phyloP scores from a whole-genome alignment of 257 asterid genomes.

The Ocimum tenuiflorum region DNA sequence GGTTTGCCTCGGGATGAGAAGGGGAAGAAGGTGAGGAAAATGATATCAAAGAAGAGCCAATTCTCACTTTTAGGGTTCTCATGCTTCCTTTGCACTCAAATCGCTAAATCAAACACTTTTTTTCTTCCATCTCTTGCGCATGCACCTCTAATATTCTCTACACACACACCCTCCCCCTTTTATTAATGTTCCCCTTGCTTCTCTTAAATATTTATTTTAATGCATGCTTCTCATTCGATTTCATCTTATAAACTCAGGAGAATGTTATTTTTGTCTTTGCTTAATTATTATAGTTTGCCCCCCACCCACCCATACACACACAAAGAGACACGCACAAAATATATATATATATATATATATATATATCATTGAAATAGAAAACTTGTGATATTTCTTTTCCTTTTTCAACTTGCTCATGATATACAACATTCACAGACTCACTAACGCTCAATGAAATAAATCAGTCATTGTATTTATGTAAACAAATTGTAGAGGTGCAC shows the following conservation, averaged over 20 bases:
- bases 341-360: too few species aligned
- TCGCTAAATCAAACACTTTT: slow-evolving; percentile 15
- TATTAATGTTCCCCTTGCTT: background rate
- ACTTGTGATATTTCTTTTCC: too few species aligned
- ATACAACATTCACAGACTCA: too few species aligned
- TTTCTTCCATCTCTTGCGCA: slow-evolving; percentile 45
- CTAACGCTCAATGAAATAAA: too few species aligned
- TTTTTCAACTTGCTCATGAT: too few species aligned
- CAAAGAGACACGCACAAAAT: too few species aligned
- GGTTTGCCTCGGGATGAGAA: slow-evolving; percentile 51
- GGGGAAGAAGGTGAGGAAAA: slow-evolving; percentile 61
- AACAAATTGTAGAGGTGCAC: too few species aligned
- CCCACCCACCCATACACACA: too few species aligned
- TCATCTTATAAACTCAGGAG: background rate
- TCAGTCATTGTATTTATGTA: too few species aligned
- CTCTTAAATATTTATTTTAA: slow-evolving; percentile 6
- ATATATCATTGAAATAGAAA: too few species aligned
- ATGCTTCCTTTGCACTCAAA: slow-evolving; percentile 71
- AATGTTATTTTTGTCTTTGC: slow-evolving; percentile 32
- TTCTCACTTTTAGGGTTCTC: slow-evolving; percentile 75
- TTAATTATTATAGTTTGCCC: slow-evolving; percentile 17
- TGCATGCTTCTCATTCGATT: slow-evolving; percentile 19
- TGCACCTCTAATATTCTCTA: slow-evolving; percentile 38
- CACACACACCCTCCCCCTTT: slow-evolving; percentile 30
- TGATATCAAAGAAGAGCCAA: slow-evolving; percentile 47